A percentile compares a stretch with the other conserved stretches of the same genome.
Evolutionary conservation across 208 protist genomes (phyloP).

Genomic region (Phytomonas francai): DNA sequence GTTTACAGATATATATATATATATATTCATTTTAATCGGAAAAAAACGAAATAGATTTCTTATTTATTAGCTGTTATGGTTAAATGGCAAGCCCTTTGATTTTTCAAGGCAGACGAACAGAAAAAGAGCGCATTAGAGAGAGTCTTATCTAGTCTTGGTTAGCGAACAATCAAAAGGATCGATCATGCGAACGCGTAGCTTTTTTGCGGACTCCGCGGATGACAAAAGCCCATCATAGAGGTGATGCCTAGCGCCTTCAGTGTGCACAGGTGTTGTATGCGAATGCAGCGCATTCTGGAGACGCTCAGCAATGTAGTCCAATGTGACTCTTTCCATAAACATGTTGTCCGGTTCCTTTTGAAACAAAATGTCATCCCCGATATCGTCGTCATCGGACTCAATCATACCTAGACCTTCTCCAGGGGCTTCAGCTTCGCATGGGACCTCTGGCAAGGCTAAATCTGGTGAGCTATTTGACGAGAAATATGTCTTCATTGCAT

Average conservation of each 20-base stretch:
- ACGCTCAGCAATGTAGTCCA: constrained; percentile 19
- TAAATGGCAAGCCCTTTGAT: neutral
- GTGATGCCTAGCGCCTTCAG: neutral
- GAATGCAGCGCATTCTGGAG: neutral
- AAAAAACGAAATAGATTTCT: neutral
- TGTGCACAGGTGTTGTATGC: neutral
- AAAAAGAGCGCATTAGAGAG: neutral
- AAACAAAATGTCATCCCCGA: constrained; percentile 67
- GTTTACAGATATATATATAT: too few species aligned
- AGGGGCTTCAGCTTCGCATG: constrained; percentile 6
- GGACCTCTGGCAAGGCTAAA: neutral
- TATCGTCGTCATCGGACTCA: constrained; percentile 18
- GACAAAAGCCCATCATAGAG: neutral
- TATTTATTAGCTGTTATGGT: neutral
- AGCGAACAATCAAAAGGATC: neutral
- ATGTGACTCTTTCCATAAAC: constrained; percentile 57
- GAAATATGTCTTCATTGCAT: neutral
- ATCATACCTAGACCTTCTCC: constrained; percentile 6
- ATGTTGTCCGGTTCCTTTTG: constrained; percentile 82
- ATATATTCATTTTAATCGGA: neutral
- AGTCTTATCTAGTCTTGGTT: neutral
- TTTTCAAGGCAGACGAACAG: neutral
- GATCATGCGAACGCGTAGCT: neutral
- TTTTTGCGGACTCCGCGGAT: neutral
- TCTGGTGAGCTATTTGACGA: neutral